phyloP scores from a whole-genome alignment of 768 basidiomycete genomes.

The Panaeolus cyanescens region DNA sequence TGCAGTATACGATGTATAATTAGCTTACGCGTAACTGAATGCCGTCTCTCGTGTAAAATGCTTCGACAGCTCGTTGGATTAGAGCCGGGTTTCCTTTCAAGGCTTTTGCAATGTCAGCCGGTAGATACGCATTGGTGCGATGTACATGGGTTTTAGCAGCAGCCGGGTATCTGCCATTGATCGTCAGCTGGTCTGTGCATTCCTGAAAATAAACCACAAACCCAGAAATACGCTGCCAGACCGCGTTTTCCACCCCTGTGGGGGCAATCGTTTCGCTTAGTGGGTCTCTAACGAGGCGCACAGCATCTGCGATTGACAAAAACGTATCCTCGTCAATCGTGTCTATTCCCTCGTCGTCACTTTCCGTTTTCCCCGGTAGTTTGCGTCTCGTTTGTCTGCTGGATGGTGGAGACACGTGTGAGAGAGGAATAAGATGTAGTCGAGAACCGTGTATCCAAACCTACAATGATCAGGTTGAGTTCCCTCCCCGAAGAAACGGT shows the following conservation, averaged over 20 bases:
- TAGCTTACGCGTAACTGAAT: slow-evolving; percentile 78
- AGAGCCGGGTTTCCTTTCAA: slow-evolving; percentile 64
- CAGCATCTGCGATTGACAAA: slow-evolving; percentile 61
- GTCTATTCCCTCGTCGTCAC: slow-evolving; percentile 51
- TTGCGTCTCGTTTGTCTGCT: slow-evolving; percentile 52
- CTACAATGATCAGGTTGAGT: slow-evolving; percentile 46
- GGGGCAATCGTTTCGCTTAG: slow-evolving; percentile 60
- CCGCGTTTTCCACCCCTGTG: slow-evolving; percentile 55
- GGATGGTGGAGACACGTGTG: slow-evolving; percentile 67
- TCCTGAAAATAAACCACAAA: slow-evolving; percentile 31
- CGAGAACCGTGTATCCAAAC: slow-evolving; percentile 88
- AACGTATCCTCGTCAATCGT: slow-evolving; percentile 50
- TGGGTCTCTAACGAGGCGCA: slow-evolving; percentile 60
- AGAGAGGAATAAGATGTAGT: slow-evolving; percentile 86
- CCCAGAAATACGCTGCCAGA: slow-evolving; percentile 75
- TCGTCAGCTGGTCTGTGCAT: not conserved
- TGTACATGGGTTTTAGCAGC: slow-evolving; percentile 72
- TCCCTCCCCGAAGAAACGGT: slow-evolving; percentile 31
- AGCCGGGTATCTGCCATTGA: slow-evolving; percentile 63
- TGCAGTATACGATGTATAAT: not conserved
- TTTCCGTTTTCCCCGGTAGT: slow-evolving; percentile 38
- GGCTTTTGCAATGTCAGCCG: slow-evolving; percentile 76
- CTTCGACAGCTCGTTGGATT: slow-evolving; percentile 84
- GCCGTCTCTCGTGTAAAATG: slow-evolving; percentile 95
- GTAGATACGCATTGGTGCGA: slow-evolving; percentile 75